Base-by-base conservation (phyloP, 2,329 filamentous ascomycete species). In the Orbilia brochopaga region DNA sequence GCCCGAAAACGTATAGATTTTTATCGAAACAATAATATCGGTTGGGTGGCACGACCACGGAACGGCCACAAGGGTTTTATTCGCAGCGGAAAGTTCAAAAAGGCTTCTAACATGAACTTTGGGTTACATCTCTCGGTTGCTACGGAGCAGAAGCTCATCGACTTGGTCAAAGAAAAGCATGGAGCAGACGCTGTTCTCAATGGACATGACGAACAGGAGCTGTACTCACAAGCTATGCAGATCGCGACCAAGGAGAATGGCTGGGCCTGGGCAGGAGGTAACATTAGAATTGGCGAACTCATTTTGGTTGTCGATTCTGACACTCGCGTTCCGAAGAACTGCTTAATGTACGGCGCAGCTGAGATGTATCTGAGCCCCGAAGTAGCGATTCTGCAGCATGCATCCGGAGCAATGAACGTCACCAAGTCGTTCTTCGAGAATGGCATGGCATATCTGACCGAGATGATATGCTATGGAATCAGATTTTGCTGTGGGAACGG, bases 61-160 rank as follows among this genome's bases (percentile, higher is more conserved):
- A 81, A 85, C 27, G 81, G 81, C 52, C 79, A 82, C 52, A 79
- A 79, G 11, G 80, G 81, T 8, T 87, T 85, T 75, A 72, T 83
- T 17, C 81, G 85, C 42, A 81, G 81, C 42, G 87, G 87, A 61
- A 88, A 88, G 77, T 89, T 89, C 81, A 89, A 89, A 80, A 89
- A 89, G 79, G 87, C 87, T 0, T 89, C 87, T 27, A 90, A 90
- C 80, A 90, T 90, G 88, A 90, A 90, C 78, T 90, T 87, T 76
- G 87, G 83, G 1, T 81, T 90, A 65, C 84, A 83, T 75, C 79
- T 88, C 57, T 86, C 84, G 37, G 84, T 85, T 76, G 82, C 84
- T 66, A 83, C 89, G 1, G 88, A 90, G 77, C 83, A 85, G 10
- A 84, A 84, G 67, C 54, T 70, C 1, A 40, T 70, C n/a, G 59